Conservation (phyloP, 1,139 yeast species). For the Geotrichum fermentans region DNA sequence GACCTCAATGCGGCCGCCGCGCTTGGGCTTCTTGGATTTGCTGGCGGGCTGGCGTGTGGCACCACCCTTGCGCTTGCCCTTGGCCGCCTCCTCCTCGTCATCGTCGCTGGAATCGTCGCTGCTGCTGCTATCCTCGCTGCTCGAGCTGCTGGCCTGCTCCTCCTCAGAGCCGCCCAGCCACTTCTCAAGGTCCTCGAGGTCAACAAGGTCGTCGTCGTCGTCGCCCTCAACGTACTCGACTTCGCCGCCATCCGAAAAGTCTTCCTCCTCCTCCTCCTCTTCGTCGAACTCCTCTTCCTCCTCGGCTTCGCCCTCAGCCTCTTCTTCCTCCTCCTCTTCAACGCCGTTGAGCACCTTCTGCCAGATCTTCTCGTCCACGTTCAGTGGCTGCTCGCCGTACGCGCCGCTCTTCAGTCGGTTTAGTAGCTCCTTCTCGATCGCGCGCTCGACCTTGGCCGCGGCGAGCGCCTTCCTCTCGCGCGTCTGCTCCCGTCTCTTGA, state of each 20-base stretch:
- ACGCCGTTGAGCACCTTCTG: slow-evolving; percentile 81
- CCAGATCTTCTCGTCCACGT: slow-evolving; percentile 95
- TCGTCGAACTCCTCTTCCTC: slow-evolving; percentile 60
- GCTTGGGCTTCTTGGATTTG: slow-evolving; percentile 36
- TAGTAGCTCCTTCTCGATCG: slow-evolving; percentile 89
- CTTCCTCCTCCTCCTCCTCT: slow-evolving; percentile 44
- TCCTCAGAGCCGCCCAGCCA: slow-evolving; percentile 74
- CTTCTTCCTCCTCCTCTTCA: slow-evolving; percentile 53
- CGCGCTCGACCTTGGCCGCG: slow-evolving; percentile 94
- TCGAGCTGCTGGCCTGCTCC: slow-evolving; percentile 38
- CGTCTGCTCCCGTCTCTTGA: slow-evolving; percentile 85
- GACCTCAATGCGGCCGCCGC: slow-evolving; percentile 71
- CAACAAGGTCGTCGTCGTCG: slow-evolving; percentile 70
- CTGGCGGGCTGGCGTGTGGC: neutral
- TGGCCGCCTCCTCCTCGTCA: slow-evolving; percentile 39
- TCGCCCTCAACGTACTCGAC: slow-evolving; percentile 80
- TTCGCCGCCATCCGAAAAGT: slow-evolving; percentile 65
- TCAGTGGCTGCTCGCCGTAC: slow-evolving; percentile 94
- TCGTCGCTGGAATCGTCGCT: slow-evolving; percentile 27
- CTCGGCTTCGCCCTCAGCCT: slow-evolving; percentile 58
- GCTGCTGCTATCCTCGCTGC: slow-evolving; percentile 24
- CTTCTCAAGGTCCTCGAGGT: slow-evolving; percentile 83
- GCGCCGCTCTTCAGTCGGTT: slow-evolving; percentile 96
- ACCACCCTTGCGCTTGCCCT: slow-evolving; percentile 35
- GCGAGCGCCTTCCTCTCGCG: slow-evolving; percentile 94